Conservation (phyloP, 495 filamentous ascomycete species). For the Podospora sp. region DNA sequence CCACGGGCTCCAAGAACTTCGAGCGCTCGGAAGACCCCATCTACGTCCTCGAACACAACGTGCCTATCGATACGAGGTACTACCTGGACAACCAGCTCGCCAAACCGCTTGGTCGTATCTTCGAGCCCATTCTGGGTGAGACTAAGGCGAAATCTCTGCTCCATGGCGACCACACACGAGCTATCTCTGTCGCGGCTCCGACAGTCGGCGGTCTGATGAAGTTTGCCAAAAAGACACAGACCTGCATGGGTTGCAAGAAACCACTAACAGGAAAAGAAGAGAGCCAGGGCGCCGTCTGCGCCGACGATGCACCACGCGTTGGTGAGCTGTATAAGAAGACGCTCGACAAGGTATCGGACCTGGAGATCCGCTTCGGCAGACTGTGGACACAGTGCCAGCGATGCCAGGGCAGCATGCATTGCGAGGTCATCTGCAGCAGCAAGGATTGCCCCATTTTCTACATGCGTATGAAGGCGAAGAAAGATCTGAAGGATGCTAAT, state of each 20-base stretch:
- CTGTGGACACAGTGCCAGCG: slow-evolving; percentile 99
- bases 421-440: slow-evolving; percentile 94
- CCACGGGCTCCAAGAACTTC: slow-evolving; percentile 85
- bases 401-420: slow-evolving; percentile 96
- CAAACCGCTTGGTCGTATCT: slow-evolving; percentile 91
- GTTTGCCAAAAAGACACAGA: slow-evolving; percentile 95
- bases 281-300: slow-evolving; percentile 82
- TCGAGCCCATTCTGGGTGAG: slow-evolving; percentile 94
- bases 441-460: slow-evolving; percentile 99
- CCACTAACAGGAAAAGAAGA: slow-evolving; percentile 80
- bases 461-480: slow-evolving; percentile 99
- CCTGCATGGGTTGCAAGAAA: slow-evolving; percentile 99
- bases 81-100: slow-evolving; percentile 98
- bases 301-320: slow-evolving; percentile 77
- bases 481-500: slow-evolving; percentile 93
- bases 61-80: slow-evolving; percentile 98
- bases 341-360: slow-evolving; percentile 79
- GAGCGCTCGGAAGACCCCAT: slow-evolving; percentile 96
- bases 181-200: slow-evolving; percentile 87
- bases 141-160: slow-evolving; percentile 80
- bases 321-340: slow-evolving; percentile 94
- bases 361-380: slow-evolving; percentile 89
- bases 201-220: slow-evolving; percentile 94
- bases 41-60: slow-evolving; percentile 94
- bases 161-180: slow-evolving; percentile 88